Conservation (phyloP, 2,329 filamentous ascomycete species). For the Xylaria sp. region DNA sequence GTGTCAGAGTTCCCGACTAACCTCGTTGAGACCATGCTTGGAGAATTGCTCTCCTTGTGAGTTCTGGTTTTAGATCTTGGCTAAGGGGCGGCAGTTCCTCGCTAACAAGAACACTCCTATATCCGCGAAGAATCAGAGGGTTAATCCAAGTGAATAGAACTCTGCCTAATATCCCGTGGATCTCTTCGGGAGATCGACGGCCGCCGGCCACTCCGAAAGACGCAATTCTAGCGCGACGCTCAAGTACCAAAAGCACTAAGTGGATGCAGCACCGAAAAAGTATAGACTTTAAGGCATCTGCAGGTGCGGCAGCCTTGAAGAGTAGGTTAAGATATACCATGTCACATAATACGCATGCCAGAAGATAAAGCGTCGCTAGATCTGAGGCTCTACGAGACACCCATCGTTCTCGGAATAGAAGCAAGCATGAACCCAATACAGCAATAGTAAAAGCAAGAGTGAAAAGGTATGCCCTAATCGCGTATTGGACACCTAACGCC, state of each 20-base stretch:
- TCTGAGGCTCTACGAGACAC: constrained; percentile 28
- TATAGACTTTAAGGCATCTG: neutral
- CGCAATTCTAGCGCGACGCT: neutral
- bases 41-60: constrained; percentile 42
- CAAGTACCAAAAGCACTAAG: constrained; percentile 6
- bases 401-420: constrained; percentile 7
- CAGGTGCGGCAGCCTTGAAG: neutral
- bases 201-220: neutral
- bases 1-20: constrained; percentile 30
- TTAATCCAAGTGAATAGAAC: constrained; percentile 52
- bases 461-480: neutral
- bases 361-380: constrained; percentile 42
- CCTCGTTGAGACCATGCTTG: constrained; percentile 46
- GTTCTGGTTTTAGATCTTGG: constrained; percentile 39
- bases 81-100: constrained; percentile 47
- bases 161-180: constrained; percentile 44
- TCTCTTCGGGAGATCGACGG: constrained; percentile 46
- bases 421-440: neutral
- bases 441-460: constrained; percentile 7
- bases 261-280: constrained; percentile 12
- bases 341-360: constrained; percentile 39
- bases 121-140: constrained; percentile 47
- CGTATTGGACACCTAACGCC: neutral
- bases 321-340: constrained; percentile 27
- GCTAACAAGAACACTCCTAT: constrained; percentile 42